Base-by-base conservation (phyloP, 345 rosid genomes). In the Xanthoceras sorbifolium region DNA sequence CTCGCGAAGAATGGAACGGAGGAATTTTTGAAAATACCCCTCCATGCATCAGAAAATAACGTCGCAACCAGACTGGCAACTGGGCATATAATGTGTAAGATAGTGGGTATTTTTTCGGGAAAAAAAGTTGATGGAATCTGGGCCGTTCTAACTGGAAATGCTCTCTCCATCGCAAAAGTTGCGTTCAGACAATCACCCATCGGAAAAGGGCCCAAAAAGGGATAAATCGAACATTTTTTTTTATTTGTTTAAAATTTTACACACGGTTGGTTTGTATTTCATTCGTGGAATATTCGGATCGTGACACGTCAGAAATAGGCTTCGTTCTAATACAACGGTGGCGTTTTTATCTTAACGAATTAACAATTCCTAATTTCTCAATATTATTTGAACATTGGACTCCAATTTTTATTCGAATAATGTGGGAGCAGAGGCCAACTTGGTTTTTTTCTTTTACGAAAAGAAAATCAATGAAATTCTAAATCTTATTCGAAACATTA, bases 81-180 rank as follows among this genome's bases (percentile, higher is more conserved):
- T 8, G 2, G 48, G 79, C 69, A 18, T 72, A 69, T 12, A 36
- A 23, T 9, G 0, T 26, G 10, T 5, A 3, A 1, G 0, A 0
- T 54, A 0, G 71, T 8, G 85, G 80, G 72, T 38, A 17, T n/a
- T 59, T n/a, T 59, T 15, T 74, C 26, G 84, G 80, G 1, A 71
- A 74, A 10, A 25, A 64, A 0, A 0, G 15, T 63, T 6, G 71
- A 64, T 73, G 69, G 72, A 80, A 83, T 83, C 77, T 76, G 69
- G 62, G 78, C 83, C 78, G 83, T 73, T 54, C 64, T 63, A 22
- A 73, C 75, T 64, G 73, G 70, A 11, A 46, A 61, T 36, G 71
- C 72, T 77, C 61, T 80, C 80, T 61, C 77, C 78, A 63, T 69
- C 59, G 9, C 65, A 76, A 11, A 44, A 62, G 69, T 48, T 73